Evolutionary conservation across 108 stramenopile species (phyloP).

Genomic region (Nannochloropsis gaditana): DNA sequence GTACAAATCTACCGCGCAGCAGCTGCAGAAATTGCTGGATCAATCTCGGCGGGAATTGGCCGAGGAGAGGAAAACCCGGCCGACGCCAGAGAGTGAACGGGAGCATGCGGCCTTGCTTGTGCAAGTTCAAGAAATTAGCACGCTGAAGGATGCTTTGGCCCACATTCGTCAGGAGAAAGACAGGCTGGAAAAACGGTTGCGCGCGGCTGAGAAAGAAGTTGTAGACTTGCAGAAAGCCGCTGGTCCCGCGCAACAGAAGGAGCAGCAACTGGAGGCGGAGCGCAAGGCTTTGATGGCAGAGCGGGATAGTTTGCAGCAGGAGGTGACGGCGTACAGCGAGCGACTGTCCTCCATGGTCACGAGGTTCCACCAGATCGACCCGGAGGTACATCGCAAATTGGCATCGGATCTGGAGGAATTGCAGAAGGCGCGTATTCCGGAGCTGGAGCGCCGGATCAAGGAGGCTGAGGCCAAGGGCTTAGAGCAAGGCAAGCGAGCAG

Average conservation of each 20-base stretch:
- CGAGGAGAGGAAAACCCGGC: neutral
- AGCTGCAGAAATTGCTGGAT: neutral
- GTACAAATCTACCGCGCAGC: neutral
- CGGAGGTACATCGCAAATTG: neutral
- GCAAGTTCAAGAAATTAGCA: neutral
- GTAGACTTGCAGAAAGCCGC: neutral
- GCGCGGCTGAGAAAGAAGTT: neutral
- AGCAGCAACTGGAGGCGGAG: conserved; percentile 12
- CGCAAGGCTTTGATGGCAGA: neutral
- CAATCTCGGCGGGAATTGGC: neutral
- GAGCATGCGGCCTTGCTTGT: neutral
- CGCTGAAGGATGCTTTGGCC: neutral
- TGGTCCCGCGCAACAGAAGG: neutral
- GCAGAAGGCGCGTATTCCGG: neutral
- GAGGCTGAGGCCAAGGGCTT: neutral
- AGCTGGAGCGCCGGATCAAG: neutral
- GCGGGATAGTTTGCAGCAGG: neutral
- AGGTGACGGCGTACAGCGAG: neutral
- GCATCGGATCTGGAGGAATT: neutral
- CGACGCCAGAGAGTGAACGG: neutral
- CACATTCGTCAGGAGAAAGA: conserved; percentile 10
- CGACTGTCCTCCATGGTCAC: neutral
- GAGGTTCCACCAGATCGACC: neutral
- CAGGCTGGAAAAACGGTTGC: neutral
- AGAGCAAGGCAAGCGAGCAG: neutral